These are phyloP conservation scores for Fremontodendron californicum DNA, from an alignment of 345 rosid genomes.

Conservation along the genomic window DNA sequence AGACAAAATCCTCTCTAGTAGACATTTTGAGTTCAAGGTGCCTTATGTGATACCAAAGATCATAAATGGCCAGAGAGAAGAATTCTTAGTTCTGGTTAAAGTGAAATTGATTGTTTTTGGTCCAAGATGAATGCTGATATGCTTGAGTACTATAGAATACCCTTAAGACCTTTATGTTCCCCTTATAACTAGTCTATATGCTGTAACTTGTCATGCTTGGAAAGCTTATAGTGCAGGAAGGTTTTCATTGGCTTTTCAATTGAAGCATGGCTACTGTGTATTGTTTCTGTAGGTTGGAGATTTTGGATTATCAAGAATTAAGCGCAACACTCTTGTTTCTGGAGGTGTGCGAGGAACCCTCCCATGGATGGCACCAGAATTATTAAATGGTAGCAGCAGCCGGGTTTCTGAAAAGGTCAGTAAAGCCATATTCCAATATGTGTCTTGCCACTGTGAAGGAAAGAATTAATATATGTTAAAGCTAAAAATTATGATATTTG, in stretches of 20 bases:
- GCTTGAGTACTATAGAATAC: not conserved
- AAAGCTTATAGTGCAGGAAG: not conserved
- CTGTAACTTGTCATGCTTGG: not conserved
- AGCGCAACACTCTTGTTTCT: not conserved
- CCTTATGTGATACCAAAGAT: not conserved
- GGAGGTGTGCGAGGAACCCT: not conserved
- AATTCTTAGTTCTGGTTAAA: not conserved
- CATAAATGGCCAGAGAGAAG: not conserved
- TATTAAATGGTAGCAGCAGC: slow-evolving; percentile 13
- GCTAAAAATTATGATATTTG: slow-evolving; percentile 3
- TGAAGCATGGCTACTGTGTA: not conserved
- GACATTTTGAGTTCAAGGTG: not conserved
- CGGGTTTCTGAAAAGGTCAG: slow-evolving; percentile 60
- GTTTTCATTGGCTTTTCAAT: not conserved
- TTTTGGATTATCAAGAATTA: not conserved
- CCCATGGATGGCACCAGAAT: not conserved
- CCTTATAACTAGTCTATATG: not conserved
- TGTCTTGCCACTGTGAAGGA: not conserved
- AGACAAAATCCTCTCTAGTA: slow-evolving; percentile 2
- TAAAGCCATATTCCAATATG: not conserved
- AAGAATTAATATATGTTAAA: not conserved
- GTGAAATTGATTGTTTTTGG: not conserved
- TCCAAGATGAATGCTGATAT: not conserved
- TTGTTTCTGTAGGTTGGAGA: slow-evolving; percentile 2
- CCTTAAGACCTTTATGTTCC: slow-evolving; percentile 6